Percentiles rank a stretch among this genome's conserved stretches.
Conservation (phyloP, 2,329 filamentous ascomycete species). For the Ophiocordyceps australis region DNA sequence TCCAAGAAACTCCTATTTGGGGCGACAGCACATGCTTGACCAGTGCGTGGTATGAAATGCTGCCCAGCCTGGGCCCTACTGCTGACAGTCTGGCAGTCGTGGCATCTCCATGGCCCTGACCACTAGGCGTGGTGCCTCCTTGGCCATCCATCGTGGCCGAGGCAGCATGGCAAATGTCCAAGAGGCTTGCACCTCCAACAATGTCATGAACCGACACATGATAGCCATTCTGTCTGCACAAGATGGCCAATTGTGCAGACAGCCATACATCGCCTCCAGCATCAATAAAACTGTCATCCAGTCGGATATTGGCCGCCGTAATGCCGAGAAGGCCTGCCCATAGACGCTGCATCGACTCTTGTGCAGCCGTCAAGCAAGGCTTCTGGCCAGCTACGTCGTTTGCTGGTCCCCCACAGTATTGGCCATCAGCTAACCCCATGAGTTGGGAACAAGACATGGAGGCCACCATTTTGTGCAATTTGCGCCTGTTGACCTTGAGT, state of each 20-base stretch:
- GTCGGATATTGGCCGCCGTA: slow-evolving; percentile 19
- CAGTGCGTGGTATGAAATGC: slow-evolving; percentile 15
- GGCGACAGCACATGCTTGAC: slow-evolving; percentile 21
- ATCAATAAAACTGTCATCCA: slow-evolving; percentile 24
- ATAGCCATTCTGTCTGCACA: slow-evolving; percentile 23
- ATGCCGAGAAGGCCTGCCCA: slow-evolving; percentile 25
- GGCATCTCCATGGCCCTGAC: too few relatives aligned
- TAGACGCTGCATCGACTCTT: slow-evolving; percentile 26
- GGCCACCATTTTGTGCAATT: slow-evolving; percentile 24
- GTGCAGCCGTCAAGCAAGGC: slow-evolving; percentile 25
- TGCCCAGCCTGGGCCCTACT: too few relatives aligned
- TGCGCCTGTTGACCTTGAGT: slow-evolving; percentile 29
- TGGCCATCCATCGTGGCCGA: slow-evolving; percentile 5
- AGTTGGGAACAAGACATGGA: slow-evolving; percentile 24
- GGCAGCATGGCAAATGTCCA: slow-evolving; percentile 22
- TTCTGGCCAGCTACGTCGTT: slow-evolving; percentile 19
- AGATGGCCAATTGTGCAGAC: slow-evolving; percentile 22
- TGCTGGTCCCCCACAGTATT: slow-evolving; percentile 16
- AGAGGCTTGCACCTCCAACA: slow-evolving; percentile 20
- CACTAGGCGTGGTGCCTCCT: too few relatives aligned
- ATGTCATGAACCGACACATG: slow-evolving; percentile 22
- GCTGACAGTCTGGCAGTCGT: too few relatives aligned
- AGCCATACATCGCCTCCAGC: slow-evolving; percentile 26
- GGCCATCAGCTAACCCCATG: slow-evolving; percentile 12
- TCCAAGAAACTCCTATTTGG: slow-evolving; percentile 20